Evolutionary conservation across 2,329 filamentous ascomycete species (phyloP), one percentile per base, ranked within the genome.

Genomic region (Aspergillus sojae): DNA sequence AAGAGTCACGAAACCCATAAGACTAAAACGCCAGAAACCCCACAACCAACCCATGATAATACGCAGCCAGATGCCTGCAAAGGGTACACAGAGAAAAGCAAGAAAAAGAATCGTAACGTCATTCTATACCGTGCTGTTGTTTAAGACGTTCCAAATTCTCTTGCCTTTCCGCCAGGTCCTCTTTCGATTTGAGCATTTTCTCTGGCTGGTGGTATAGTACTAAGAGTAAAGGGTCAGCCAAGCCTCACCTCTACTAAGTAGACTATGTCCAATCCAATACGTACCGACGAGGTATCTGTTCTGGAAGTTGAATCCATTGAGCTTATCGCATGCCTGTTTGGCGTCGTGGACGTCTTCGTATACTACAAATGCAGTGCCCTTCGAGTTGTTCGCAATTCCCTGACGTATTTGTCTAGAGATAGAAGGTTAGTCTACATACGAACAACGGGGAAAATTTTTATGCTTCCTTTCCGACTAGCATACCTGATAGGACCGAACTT

Each of bases 221-320:
- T 79, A 59, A 16, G 28, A 30, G 34, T 36, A 26, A n/a, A 50
- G 28, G 50, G 54, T 69, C 56, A 70, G 56, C 52, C 48, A 55
- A 52, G 16, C 46, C 14, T 52, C 9, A 11, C 48, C 9, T 52
- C 21, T 2, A n/a, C 16, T 52, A 10, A 14, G 5, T 16, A 21
- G 28, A 12, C 1, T n/a, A 23, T 16, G 21, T 39, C 21, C 7
- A 34, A 43, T 39, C 43, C 30, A 46, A 53, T 34, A 88, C 92
- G 66, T 88, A 96, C 93, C 93, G 76, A 99, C 95, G 74, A 99
- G 92, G 82, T 99, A 99, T 79, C 95, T 91, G 83, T 94, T 97
- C 85, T 99, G 95, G 81, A 99, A 99, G 85, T 99, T 99, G 89
- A 96, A 99, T 79, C 95, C 95, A 85, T 99, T 99, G 80, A 99